A percentile compares a stretch with the other conserved stretches of the same genome.
phyloP scores from a whole-genome alignment of 1,139 yeast species.

The Geotrichum europaeum region DNA sequence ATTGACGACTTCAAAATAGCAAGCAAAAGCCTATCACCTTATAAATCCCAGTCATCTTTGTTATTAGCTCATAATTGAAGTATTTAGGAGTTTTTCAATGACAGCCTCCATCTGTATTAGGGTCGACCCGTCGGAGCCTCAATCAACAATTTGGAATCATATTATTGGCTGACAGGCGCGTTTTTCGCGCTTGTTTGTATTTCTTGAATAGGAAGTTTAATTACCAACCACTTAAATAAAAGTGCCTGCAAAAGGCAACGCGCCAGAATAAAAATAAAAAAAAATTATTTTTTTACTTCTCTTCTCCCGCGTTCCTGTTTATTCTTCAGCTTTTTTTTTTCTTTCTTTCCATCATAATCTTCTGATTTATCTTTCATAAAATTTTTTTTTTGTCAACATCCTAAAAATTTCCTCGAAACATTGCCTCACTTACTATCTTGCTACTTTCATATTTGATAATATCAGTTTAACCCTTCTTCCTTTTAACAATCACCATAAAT shows the following conservation, averaged over 20 bases:
- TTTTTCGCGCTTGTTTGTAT: neutral
- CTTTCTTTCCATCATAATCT: neutral
- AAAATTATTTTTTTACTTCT: neutral
- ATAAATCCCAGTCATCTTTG: too few species aligned
- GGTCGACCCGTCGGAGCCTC: neutral
- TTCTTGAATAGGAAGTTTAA: neutral
- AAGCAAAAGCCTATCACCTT: too few species aligned
- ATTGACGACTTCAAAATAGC: too few species aligned
- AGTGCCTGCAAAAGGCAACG: neutral
- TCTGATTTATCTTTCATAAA: slow-evolving; percentile 3
- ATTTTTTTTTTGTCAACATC: neutral
- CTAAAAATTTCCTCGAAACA: neutral
- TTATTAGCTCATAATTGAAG: too few species aligned
- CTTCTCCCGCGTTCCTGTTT: neutral
- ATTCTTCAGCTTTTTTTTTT: neutral
- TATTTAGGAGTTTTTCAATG: too few species aligned
- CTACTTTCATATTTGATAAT: neutral
- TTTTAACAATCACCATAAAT: neutral
- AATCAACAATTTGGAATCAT: neutral
- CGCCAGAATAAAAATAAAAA: neutral
- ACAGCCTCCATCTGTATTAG: neutral
- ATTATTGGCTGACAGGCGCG: neutral
- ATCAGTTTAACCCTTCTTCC: neutral
- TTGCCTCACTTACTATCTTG: neutral
- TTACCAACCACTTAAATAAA: neutral